Percentiles rank a stretch among this genome's conserved stretches.
Conservation (phyloP, 2,329 filamentous ascomycete species). For the Cladosporium sphaerospermum region DNA sequence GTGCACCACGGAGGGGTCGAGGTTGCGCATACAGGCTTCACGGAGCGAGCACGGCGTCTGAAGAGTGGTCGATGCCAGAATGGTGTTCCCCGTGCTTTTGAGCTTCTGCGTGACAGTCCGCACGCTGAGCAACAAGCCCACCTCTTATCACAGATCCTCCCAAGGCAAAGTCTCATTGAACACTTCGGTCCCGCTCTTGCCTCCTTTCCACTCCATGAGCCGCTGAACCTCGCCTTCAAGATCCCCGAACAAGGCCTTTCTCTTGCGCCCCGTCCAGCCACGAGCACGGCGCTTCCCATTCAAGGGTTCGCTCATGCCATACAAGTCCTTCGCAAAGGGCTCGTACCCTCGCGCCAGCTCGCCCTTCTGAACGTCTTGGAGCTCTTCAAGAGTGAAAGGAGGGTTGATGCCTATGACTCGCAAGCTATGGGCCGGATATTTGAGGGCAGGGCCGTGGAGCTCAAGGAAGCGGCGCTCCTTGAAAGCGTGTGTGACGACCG, state of each 20-base stretch:
- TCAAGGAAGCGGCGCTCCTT: conserved; percentile 39
- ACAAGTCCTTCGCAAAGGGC: conserved; percentile 35
- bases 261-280: conserved; percentile 31
- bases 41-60: too few species aligned
- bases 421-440: conserved; percentile 37
- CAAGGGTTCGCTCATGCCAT: conserved; percentile 32
- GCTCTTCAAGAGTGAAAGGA: conserved; percentile 33
- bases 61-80: too few species aligned
- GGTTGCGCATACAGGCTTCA: too few species aligned
- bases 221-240: conserved; percentile 20
- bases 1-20: too few species aligned
- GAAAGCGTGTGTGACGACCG: conserved; percentile 44
- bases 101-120: too few species aligned
- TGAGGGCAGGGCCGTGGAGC: conserved; percentile 35
- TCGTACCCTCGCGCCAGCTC: conserved; percentile 34
- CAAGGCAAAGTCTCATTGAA: conserved; percentile 24
- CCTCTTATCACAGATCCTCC: conserved; percentile 9
- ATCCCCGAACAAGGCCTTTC: conserved; percentile 11
- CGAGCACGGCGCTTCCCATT: conserved; percentile 34
- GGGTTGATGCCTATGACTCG: conserved; percentile 42
- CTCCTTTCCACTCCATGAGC: conserved; percentile 25
- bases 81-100: too few species aligned
- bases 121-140: too few species aligned
- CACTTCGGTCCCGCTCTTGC: conserved; percentile 22
- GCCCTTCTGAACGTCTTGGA: conserved; percentile 31